These are phyloP conservation scores for Chlamydomonas incerta DNA, from an alignment of 139 green algal genomes.

Conservation along the genomic window DNA sequence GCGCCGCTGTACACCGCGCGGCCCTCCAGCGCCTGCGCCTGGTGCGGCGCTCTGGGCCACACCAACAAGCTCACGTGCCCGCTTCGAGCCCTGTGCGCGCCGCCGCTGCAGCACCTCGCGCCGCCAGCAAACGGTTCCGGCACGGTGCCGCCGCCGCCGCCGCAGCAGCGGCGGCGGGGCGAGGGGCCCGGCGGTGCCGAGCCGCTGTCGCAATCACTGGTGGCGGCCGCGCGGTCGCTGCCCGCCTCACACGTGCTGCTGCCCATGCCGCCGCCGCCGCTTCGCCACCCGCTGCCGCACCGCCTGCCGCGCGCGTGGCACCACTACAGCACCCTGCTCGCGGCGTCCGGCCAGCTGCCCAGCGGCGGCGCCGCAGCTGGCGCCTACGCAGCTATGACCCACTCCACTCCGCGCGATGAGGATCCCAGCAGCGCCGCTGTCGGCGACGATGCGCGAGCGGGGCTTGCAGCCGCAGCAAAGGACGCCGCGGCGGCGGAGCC, in stretches of 20 bases:
- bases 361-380: too few species aligned
- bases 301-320: neutral
- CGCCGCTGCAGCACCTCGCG: neutral
- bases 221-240: neutral
- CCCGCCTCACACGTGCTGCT: neutral
- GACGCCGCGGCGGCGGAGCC: too few species aligned
- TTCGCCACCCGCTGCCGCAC: neutral
- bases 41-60: neutral
- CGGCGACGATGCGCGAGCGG: too few species aligned
- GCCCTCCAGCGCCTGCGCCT: neutral
- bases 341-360: too few species aligned
- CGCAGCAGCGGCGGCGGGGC: neutral
- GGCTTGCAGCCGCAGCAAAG: too few species aligned
- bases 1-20: neutral
- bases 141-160: neutral
- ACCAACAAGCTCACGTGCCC: neutral
- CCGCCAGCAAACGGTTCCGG: too few species aligned
- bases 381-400: too few species aligned
- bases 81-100: neutral
- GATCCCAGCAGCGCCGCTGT: too few species aligned
- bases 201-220: too few species aligned
- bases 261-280: neutral
- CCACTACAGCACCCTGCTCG: slow-evolving; percentile 9
- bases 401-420: too few species aligned
- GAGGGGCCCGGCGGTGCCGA: too few species aligned